These are phyloP conservation scores for Tuber magnatum DNA, from an alignment of 495 filamentous ascomycete species.

Conservation along the genomic window DNA sequence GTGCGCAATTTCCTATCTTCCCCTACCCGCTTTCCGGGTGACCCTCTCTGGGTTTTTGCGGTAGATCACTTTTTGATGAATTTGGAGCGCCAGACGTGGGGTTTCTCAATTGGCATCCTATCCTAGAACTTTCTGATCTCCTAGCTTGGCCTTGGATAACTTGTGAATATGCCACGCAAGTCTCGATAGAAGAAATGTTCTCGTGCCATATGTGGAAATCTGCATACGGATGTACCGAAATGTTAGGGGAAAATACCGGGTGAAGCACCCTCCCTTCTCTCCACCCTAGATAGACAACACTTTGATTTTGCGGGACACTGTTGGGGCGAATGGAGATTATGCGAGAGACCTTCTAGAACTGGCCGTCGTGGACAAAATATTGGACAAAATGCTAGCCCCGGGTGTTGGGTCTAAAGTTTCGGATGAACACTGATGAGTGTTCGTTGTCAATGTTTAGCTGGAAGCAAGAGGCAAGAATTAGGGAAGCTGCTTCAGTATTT, in stretches of 20 bases:
- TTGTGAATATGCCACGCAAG: background rate
- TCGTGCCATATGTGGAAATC: background rate
- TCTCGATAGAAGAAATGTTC: background rate
- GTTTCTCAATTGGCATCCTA: background rate
- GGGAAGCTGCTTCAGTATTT: background rate
- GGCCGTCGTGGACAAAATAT: conserved; percentile 1
- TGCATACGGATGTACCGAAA: background rate
- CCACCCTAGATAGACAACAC: background rate
- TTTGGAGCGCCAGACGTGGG: background rate
- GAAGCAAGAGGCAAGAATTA: background rate
- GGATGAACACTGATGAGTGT: conserved; percentile 32
- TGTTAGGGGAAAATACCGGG: background rate
- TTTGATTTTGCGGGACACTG: background rate
- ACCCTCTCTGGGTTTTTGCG: background rate
- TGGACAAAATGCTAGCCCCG: conserved; percentile 7
- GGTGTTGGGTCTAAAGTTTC: conserved; percentile 16
- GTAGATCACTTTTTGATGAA: background rate
- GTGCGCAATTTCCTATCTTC: background rate
- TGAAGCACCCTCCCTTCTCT: background rate
- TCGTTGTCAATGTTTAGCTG: conserved; percentile 21
- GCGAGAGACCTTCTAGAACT: conserved; percentile 14
- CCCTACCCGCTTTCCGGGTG: background rate
- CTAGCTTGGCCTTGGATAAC: background rate
- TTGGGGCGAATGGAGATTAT: background rate
- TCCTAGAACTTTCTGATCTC: background rate